Evolutionary conservation across 139 green algal species (phyloP).

Genomic region (Coelastrella sp.): DNA sequence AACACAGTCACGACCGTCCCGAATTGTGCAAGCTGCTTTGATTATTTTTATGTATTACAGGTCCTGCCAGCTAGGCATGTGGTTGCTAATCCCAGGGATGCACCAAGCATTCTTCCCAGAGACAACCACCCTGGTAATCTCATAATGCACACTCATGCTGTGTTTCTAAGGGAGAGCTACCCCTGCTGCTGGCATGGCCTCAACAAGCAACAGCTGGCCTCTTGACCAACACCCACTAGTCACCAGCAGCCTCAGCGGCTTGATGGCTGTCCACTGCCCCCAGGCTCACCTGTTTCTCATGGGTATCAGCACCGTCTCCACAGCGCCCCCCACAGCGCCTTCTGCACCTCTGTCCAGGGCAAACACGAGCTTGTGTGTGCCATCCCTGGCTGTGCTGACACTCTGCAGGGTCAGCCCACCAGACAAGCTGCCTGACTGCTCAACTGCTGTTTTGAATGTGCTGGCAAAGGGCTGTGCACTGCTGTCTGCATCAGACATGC

Average conservation of each 20-base stretch:
- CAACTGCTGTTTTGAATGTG: conserved; percentile 54
- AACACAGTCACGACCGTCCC: neutral
- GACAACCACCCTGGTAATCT: too few relatives aligned
- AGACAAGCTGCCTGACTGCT: conserved; percentile 53
- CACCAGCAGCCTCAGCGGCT: too few relatives aligned
- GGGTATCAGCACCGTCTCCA: conserved; percentile 90
- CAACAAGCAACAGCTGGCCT: too few relatives aligned
- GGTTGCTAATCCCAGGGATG: too few relatives aligned
- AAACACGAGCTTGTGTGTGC: conserved; percentile 83
- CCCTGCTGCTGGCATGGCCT: too few relatives aligned
- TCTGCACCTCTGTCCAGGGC: conserved; percentile 23
- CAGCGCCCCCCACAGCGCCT: conserved; percentile 27
- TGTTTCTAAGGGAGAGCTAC: too few relatives aligned
- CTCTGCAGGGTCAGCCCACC: conserved; percentile 73
- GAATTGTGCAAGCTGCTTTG: too few relatives aligned
- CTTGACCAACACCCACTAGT: too few relatives aligned
- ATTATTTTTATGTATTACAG: too few relatives aligned
- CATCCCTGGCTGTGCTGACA: conserved; percentile 69
- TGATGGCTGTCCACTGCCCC: neutral
- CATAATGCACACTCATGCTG: too few relatives aligned
- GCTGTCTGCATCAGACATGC: conserved; percentile 50
- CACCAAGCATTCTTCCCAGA: too few relatives aligned
- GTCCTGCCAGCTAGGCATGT: too few relatives aligned
- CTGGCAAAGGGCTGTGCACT: conserved; percentile 26
- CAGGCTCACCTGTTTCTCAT: conserved; percentile 48